These are phyloP conservation scores for Niveomyces coronatus DNA, from an alignment of 2,329 filamentous ascomycete genomes.

Conservation along the genomic window DNA sequence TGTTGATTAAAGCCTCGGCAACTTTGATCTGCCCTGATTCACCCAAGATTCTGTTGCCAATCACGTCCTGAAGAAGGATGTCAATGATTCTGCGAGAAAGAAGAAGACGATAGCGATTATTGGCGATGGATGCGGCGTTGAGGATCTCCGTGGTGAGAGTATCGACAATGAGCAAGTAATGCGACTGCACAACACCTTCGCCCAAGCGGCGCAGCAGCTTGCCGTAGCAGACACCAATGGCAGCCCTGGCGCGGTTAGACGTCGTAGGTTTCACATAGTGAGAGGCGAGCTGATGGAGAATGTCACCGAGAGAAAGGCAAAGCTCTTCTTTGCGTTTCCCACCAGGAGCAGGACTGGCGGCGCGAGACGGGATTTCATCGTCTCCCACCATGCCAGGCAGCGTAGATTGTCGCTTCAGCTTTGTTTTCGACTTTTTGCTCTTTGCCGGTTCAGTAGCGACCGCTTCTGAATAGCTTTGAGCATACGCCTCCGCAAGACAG, in stretches of 20 bases:
- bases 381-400: slow-evolving; percentile 50
- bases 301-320: slow-evolving; percentile 63
- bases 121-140: slow-evolving; percentile 61
- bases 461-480: slow-evolving; percentile 59
- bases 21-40: slow-evolving; percentile 82
- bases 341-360: slow-evolving; percentile 63
- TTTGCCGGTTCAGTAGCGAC: slow-evolving; percentile 41
- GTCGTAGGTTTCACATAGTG: slow-evolving; percentile 75
- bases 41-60: slow-evolving; percentile 72
- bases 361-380: slow-evolving; percentile 55
- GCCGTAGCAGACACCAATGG: slow-evolving; percentile 79
- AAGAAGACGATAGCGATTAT: slow-evolving; percentile 80
- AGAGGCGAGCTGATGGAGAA: slow-evolving; percentile 66
- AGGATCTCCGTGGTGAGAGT: slow-evolving; percentile 74
- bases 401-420: slow-evolving; percentile 48
- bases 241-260: slow-evolving; percentile 69
- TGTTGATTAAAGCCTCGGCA: slow-evolving; percentile 72
- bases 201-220: slow-evolving; percentile 70
- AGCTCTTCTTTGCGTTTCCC: slow-evolving; percentile 62
- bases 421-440: slow-evolving; percentile 59
- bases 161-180: slow-evolving; percentile 72
- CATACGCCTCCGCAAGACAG: slow-evolving; percentile 71
- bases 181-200: slow-evolving; percentile 70
- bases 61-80: slow-evolving; percentile 71
- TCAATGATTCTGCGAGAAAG: slow-evolving; percentile 77